Evolutionary conservation across 2,329 filamentous ascomycete genomes (phyloP).

Genomic region (Monosporascus sp.): DNA sequence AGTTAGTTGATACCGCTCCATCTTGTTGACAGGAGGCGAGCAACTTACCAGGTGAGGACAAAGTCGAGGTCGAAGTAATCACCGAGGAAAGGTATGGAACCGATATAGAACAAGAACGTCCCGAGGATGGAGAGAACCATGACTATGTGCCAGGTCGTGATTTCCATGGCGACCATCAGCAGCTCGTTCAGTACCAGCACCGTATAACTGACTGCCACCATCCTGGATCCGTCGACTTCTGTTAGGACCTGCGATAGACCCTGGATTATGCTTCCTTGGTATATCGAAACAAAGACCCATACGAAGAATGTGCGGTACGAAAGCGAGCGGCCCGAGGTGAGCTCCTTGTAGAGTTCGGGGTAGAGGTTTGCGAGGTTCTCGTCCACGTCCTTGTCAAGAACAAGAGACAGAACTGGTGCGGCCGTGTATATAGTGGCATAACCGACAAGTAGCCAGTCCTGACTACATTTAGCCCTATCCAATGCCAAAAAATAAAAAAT

Average conservation of each 20-base stretch:
- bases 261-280: slow-evolving; percentile 93
- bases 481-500: background rate
- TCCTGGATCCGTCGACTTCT: slow-evolving; percentile 63
- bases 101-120: slow-evolving; percentile 75
- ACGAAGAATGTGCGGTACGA: slow-evolving; percentile 94
- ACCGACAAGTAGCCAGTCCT: slow-evolving; percentile 93
- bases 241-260: slow-evolving; percentile 87
- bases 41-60: slow-evolving; percentile 60
- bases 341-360: slow-evolving; percentile 93
- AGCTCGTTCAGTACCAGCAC: slow-evolving; percentile 91
- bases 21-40: no score
- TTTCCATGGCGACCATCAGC: slow-evolving; percentile 93
- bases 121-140: slow-evolving; percentile 84
- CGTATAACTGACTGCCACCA: slow-evolving; percentile 90
- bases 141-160: slow-evolving; percentile 93
- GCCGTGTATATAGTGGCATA: slow-evolving; percentile 97
- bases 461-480: slow-evolving; percentile 14
- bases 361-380: slow-evolving; percentile 91
- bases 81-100: slow-evolving; percentile 77
- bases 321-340: slow-evolving; percentile 81
- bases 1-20: no score
- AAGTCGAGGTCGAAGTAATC: slow-evolving; percentile 85
- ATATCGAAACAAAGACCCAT: slow-evolving; percentile 92
- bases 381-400: slow-evolving; percentile 92
- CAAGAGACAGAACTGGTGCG: slow-evolving; percentile 83